Conservation (phyloP, 768 basidiomycete genomes). For the Amanita pseudoporphyria region DNA sequence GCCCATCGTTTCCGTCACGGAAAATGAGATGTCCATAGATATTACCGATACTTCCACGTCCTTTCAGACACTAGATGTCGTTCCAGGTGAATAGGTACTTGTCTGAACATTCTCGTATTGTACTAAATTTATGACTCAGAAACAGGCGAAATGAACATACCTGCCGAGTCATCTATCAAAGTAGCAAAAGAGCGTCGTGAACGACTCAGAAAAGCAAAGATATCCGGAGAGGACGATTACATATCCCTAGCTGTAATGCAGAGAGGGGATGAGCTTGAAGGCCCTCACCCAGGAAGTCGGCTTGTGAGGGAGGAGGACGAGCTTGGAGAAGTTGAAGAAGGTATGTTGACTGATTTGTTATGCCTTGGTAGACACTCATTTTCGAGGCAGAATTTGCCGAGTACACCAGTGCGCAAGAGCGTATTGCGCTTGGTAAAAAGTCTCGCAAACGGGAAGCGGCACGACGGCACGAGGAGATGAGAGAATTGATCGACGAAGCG, state of each 20-base stretch:
- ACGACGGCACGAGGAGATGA: constrained; percentile 60
- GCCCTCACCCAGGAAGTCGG: constrained; percentile 81
- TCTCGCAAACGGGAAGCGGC: constrained; percentile 60
- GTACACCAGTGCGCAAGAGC: constrained; percentile 79
- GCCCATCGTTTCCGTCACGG: constrained; percentile 12
- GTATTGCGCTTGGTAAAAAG: constrained; percentile 81
- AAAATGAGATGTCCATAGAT: constrained; percentile 42
- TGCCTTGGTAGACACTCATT: background rate
- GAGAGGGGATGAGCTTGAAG: constrained; percentile 41
- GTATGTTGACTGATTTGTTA: constrained; percentile 28
- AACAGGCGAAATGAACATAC: constrained; percentile 41
- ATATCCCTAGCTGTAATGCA: constrained; percentile 68
- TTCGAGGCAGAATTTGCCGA: constrained; percentile 62
- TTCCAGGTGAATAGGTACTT: constrained; percentile 15
- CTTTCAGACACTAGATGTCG: constrained; percentile 23
- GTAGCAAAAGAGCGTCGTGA: constrained; percentile 72
- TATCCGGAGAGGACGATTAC: constrained; percentile 52
- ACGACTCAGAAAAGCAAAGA: constrained; percentile 42
- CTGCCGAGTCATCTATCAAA: constrained; percentile 59
- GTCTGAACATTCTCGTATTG: background rate
- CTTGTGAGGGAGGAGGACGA: constrained; percentile 83
- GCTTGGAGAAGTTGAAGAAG: constrained; percentile 80
- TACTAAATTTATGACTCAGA: constrained; percentile 15
- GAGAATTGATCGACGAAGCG: constrained; percentile 79
- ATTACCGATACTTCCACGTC: constrained; percentile 18